Conservation (phyloP, 345 rosid species). For the Clarkia xantiana region DNA sequence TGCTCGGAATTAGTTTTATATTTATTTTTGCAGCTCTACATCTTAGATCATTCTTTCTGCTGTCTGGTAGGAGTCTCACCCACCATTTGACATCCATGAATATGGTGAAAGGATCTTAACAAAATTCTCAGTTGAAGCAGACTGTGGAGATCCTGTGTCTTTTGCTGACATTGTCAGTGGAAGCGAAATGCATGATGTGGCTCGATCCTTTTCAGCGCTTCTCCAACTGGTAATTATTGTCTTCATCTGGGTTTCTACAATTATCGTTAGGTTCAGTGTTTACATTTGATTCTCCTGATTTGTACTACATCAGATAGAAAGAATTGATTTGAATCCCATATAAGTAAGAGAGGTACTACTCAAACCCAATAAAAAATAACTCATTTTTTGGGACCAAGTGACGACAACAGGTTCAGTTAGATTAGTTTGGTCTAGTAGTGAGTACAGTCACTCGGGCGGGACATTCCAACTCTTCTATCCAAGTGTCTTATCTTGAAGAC, state of each 20-base stretch:
- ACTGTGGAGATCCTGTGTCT: conserved; percentile 20
- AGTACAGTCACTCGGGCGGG: no score
- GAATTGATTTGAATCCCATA: no score
- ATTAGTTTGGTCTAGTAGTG: no score
- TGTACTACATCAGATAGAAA: no score
- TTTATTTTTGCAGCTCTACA: background rate
- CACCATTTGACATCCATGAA: conserved; percentile 87
- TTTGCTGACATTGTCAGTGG: conserved; percentile 57
- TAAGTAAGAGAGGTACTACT: no score
- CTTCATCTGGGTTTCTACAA: background rate
- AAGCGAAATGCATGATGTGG: conserved; percentile 76
- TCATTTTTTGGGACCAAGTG: no score
- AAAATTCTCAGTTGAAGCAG: conserved; percentile 40
- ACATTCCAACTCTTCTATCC: no score
- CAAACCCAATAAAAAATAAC: no score
- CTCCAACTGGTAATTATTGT: conserved; percentile 70
- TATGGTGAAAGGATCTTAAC: conserved; percentile 56
- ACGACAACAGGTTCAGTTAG: no score
- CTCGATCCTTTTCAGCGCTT: conserved; percentile 86
- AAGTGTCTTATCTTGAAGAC: no score
- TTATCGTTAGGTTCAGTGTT: no score
- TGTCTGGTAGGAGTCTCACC: conserved; percentile 53
- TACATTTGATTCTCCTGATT: no score
- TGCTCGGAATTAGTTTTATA: conserved; percentile 1
- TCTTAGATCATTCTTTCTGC: background rate